Conservation (phyloP, 805 yeast species). For the Saccharomycopsis malanga region DNA sequence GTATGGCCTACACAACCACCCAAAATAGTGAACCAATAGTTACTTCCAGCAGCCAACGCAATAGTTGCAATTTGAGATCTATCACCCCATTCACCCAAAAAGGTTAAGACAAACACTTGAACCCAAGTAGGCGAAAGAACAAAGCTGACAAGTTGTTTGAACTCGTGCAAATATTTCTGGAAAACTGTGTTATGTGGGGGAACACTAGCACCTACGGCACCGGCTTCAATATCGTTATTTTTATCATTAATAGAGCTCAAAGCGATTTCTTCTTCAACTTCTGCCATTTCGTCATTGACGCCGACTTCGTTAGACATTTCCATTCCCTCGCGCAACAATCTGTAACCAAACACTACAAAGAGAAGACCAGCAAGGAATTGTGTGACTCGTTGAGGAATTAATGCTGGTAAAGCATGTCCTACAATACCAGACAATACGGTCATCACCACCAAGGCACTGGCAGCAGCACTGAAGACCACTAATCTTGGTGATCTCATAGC, state of each 20-base stretch:
- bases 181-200: slow-evolving; percentile 15
- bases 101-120: slow-evolving; percentile 92
- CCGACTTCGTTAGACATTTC: slow-evolving; percentile 77
- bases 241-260: slow-evolving; percentile 47
- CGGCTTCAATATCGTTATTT: slow-evolving; percentile 55
- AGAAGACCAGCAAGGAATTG: slow-evolving; percentile 74
- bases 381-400: slow-evolving; percentile 74
- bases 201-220: slow-evolving; percentile 41
- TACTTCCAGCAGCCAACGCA: slow-evolving; percentile 96
- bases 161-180: slow-evolving; percentile 29
- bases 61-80: slow-evolving; percentile 96
- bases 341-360: slow-evolving; percentile 77
- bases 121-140: slow-evolving; percentile 85
- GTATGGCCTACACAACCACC: slow-evolving; percentile 92
- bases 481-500: slow-evolving; percentile 87
- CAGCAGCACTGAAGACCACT: slow-evolving; percentile 85
- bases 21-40: slow-evolving; percentile 78
- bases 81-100: slow-evolving; percentile 98
- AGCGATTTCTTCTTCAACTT: slow-evolving; percentile 90
- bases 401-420: slow-evolving; percentile 84
- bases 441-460: slow-evolving; percentile 80
- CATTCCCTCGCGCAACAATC: slow-evolving; percentile 72
- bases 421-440: slow-evolving; percentile 83
- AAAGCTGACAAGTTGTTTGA: slow-evolving; percentile 50
- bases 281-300: slow-evolving; percentile 92